Base-by-base conservation (phyloP, 1,284 basidiomycete species). In the Ceratobasidium sp. region DNA sequence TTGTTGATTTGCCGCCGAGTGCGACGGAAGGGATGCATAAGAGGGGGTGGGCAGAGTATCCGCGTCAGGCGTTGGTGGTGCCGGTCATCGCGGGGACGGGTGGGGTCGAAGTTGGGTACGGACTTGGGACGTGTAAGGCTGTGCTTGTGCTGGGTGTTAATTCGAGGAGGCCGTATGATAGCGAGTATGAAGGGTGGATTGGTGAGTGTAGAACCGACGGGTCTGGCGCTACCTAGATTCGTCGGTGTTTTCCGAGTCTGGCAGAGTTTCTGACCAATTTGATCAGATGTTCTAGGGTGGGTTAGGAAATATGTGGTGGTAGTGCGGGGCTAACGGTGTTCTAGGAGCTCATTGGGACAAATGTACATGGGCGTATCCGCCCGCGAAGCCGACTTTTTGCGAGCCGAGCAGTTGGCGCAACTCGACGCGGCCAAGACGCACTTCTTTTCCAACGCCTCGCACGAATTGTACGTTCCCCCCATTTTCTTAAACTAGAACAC, bases 361-460 rank as follows among this genome's bases (percentile, higher is more conserved):
- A 52, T 64, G 47, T 64, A 64, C 35, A 34, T 47, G 47, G 60
- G 60, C 32, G 60, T 64, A 3, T 52, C 60, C 15, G 29, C 60
- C 4, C 45, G 60, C 5, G 60, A 64, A 64, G 45, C 60, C 20
- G 60, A 64, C 32, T 52, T 25, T 35, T 22, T 64, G 17, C 27
- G 60, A 27, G 60, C 60, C 31, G 75, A 74, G 40, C 75, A 77
- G 64, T 70, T 78, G 1, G 71, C 73, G n/a, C 72, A 75, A 53
- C 72, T 78, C 38, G 77, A 78, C 69, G 71, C 75, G 27, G 77
- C 77, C n/a, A 78, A 78, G 70, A 77, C 77, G 1, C 73, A 73
- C 0, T 77, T 78, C 67, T 77, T 78, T 65, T 75, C 74, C 62
- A 77, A 76, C 38, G 77, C 74, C 1, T 76, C 75, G 47, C 77